Conservation (phyloP, 306 rosid genomes). For the Potentilla sterilis region DNA sequence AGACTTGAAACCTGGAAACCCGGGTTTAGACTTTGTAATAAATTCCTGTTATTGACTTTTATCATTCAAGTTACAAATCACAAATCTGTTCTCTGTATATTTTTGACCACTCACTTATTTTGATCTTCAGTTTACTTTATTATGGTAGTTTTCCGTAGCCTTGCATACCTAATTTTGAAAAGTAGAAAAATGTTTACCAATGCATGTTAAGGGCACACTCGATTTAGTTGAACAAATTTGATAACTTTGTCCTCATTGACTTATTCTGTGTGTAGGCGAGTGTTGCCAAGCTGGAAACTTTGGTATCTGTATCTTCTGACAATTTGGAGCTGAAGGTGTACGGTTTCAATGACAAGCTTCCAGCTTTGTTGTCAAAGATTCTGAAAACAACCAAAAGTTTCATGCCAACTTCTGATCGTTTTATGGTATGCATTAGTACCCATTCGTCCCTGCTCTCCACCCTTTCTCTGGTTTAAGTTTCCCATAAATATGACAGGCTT, state of each 20-base stretch:
- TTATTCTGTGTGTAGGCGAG: constrained; percentile 61
- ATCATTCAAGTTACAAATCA: background rate
- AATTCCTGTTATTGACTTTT: background rate
- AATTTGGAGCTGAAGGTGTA: constrained; percentile 81
- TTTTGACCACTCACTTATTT: background rate
- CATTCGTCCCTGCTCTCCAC: constrained; percentile 11
- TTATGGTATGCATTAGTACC: constrained; percentile 41
- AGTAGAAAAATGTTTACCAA: background rate
- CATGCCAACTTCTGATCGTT: constrained; percentile 74
- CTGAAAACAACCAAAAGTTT: constrained; percentile 61
- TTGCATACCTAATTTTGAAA: background rate
- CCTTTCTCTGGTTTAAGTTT: background rate
- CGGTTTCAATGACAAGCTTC: constrained; percentile 90
- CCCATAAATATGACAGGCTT: background rate
- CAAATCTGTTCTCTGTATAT: background rate
- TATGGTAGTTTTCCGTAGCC: background rate
- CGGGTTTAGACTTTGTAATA: background rate
- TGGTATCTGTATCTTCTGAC: constrained; percentile 67
- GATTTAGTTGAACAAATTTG: background rate
- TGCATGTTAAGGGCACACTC: background rate
- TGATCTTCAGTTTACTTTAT: background rate
- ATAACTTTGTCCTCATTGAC: background rate
- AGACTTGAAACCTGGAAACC: background rate
- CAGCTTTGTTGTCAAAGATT: constrained; percentile 66
- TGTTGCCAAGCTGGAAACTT: constrained; percentile 89